A percentile compares a stretch with the other conserved stretches of the same genome.
Evolutionary conservation across 1,284 basidiomycete species (phyloP).

Genomic region (Dichomitus squalens): DNA sequence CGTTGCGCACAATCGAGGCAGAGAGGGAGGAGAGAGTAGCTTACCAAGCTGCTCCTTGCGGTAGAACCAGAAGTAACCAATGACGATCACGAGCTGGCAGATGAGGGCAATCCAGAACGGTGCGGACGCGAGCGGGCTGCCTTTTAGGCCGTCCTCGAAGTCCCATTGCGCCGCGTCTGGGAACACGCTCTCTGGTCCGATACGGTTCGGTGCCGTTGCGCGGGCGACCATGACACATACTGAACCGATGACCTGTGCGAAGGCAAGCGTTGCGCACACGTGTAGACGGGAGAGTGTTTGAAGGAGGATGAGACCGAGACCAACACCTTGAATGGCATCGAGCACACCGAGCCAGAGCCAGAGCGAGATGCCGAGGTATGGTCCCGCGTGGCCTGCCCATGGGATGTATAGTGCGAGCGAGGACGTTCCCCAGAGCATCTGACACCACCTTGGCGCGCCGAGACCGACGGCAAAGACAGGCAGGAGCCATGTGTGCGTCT

Average conservation of each 20-base stretch:
- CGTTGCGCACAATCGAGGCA: background rate
- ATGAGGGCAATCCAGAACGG: constrained; percentile 88
- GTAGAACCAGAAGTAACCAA: constrained; percentile 95
- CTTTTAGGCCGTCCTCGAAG: constrained; percentile 66
- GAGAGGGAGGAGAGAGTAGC: constrained; percentile 24
- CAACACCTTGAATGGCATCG: constrained; percentile 91
- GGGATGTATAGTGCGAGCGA: constrained; percentile 89
- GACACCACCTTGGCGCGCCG: constrained; percentile 91
- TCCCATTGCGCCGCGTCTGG: constrained; percentile 91
- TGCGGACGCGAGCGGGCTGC: constrained; percentile 77
- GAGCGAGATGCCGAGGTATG: constrained; percentile 83
- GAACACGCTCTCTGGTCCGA: constrained; percentile 88
- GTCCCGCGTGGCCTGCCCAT: constrained; percentile 83
- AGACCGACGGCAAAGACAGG: constrained; percentile 93
- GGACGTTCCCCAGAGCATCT: constrained; percentile 88
- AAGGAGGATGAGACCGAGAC: constrained; percentile 90
- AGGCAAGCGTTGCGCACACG: constrained; percentile 88
- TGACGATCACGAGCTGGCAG: constrained; percentile 81
- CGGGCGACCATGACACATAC: constrained; percentile 85
- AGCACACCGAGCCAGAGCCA: constrained; percentile 95
- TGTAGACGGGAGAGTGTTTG: constrained; percentile 88
- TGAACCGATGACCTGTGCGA: constrained; percentile 83
- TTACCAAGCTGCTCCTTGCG: constrained; percentile 81
- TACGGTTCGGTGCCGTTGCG: constrained; percentile 80
- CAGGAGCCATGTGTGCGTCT: constrained; percentile 91